Evolutionary conservation across 2,329 filamentous ascomycete species (phyloP).

Genomic region (Botryosphaeria dothidea): DNA sequence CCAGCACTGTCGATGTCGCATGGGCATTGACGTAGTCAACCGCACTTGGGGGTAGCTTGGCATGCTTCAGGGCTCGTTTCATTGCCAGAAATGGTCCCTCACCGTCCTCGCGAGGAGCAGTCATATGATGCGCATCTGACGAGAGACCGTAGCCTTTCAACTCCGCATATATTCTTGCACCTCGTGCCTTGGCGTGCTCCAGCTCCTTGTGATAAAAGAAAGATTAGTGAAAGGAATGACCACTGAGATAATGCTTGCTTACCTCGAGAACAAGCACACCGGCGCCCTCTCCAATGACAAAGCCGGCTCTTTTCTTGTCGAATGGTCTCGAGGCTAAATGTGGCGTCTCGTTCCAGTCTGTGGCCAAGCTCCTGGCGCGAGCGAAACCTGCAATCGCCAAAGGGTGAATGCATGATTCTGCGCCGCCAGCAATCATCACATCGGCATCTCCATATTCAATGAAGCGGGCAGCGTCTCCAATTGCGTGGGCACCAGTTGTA

Average conservation of each 20-base stretch:
- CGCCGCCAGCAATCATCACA: slow-evolving; percentile 93
- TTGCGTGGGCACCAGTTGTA: slow-evolving; percentile 91
- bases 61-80: slow-evolving; percentile 76
- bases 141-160: slow-evolving; percentile 86
- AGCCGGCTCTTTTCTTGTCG: slow-evolving; percentile 75
- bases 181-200: slow-evolving; percentile 78
- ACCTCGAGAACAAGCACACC: slow-evolving; percentile 83
- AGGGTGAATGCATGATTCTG: slow-evolving; percentile 94
- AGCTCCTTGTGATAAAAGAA: slow-evolving; percentile 66
- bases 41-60: slow-evolving; percentile 64
- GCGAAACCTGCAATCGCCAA: slow-evolving; percentile 91
- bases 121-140: slow-evolving; percentile 91
- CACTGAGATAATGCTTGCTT: slow-evolving; percentile 18
- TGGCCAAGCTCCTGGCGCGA: slow-evolving; percentile 81
- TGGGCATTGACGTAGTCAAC: slow-evolving; percentile 96
- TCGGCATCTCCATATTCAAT: slow-evolving; percentile 89
- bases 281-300: slow-evolving; percentile 91
- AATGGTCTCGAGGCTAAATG: slow-evolving; percentile 79
- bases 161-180: slow-evolving; percentile 85
- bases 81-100: slow-evolving; percentile 81
- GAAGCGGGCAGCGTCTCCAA: slow-evolving; percentile 91
- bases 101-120: slow-evolving; percentile 81
- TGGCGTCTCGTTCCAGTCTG: slow-evolving; percentile 74
- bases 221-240: slow-evolving; percentile 17
- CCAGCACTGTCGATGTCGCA: slow-evolving; percentile 82